A percentile compares a stretch with the other conserved stretches of the same genome.
These are phyloP conservation scores for Mycena rebaudengoi DNA, from an alignment of 768 basidiomycete species.

Conservation along the genomic window DNA sequence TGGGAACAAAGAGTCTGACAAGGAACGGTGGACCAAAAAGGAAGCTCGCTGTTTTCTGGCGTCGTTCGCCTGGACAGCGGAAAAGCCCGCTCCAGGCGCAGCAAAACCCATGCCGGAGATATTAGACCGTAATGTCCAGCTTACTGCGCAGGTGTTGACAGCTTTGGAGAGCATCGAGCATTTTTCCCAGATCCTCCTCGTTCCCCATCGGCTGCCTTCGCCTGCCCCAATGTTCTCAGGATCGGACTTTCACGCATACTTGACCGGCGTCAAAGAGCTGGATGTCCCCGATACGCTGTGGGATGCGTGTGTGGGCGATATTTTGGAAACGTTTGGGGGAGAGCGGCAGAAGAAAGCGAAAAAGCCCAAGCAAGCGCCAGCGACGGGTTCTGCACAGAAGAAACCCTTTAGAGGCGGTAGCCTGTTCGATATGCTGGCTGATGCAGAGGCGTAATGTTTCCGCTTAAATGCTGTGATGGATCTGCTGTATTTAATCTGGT, in stretches of 20 bases:
- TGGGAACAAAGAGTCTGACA: constrained; percentile 64
- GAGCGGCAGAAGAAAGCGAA: constrained; percentile 57
- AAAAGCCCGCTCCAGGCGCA: constrained; percentile 11
- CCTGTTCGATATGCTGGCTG: constrained; percentile 26
- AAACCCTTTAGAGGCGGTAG: constrained; percentile 14
- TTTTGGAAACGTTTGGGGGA: constrained; percentile 58
- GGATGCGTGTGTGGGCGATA: constrained; percentile 54
- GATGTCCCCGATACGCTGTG: constrained; percentile 48
- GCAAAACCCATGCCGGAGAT: constrained; percentile 45
- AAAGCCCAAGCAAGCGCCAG: constrained; percentile 36
- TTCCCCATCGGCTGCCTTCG: constrained; percentile 56
- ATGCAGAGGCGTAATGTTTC: constrained; percentile 21
- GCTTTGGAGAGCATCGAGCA: constrained; percentile 68
- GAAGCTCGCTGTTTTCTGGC: constrained; percentile 71
- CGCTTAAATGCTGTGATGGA: too few relatives aligned
- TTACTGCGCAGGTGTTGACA: constrained; percentile 69
- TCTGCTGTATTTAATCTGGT: constrained; percentile 7
- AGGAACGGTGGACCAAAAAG: constrained; percentile 72
- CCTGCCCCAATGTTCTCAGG: constrained; percentile 67
- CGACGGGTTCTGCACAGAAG: constrained; percentile 29
- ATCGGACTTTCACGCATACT: constrained; percentile 59
- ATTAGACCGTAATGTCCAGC: constrained; percentile 69
- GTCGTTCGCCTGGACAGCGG: constrained; percentile 48
- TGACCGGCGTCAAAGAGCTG: constrained; percentile 45
- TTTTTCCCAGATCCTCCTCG: constrained; percentile 67